These are phyloP conservation scores for Pythium myriotylum DNA, from an alignment of 352 stramenopile genomes.

Conservation along the genomic window DNA sequence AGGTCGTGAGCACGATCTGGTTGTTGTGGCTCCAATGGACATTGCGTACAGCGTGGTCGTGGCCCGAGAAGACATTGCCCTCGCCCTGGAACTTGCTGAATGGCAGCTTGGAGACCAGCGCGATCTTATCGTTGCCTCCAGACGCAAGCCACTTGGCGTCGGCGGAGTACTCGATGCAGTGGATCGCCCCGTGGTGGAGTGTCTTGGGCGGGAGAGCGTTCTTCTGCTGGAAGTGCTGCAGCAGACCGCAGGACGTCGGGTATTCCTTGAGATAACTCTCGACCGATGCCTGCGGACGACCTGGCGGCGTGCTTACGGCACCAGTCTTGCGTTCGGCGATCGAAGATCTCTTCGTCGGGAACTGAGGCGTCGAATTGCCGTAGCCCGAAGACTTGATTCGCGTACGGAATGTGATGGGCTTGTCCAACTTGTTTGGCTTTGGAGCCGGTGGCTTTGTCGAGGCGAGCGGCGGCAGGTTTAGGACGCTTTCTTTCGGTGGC, in stretches of 20 bases:
- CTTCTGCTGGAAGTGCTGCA: conserved; percentile 66
- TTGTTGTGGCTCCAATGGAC: conserved; percentile 83
- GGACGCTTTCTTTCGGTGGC: conserved; percentile 50
- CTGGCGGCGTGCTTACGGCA: not conserved
- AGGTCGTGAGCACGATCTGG: conserved; percentile 67
- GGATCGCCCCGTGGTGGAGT: conserved; percentile 70
- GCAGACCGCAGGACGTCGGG: conserved; percentile 50
- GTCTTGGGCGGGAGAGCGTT: conserved; percentile 51
- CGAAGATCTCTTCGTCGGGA: conserved; percentile 27
- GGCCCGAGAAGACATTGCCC: conserved; percentile 66
- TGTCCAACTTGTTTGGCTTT: conserved; percentile 49
- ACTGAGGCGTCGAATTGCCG: conserved; percentile 33
- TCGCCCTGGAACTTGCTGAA: conserved; percentile 73
- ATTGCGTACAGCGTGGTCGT: conserved; percentile 61
- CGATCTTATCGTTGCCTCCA: conserved; percentile 62
- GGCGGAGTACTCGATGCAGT: conserved; percentile 76
- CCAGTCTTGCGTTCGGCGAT: conserved; percentile 33
- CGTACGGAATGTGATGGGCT: conserved; percentile 81
- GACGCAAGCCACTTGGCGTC: conserved; percentile 78
- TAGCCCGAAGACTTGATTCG: conserved; percentile 86
- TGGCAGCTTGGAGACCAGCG: conserved; percentile 66
- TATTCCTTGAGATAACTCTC: conserved; percentile 72
- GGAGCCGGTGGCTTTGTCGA: conserved; percentile 20
- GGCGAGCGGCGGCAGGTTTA: conserved; percentile 55
- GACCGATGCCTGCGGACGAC: conserved; percentile 21